Conservation (phyloP, 2,329 filamentous ascomycete species). For the Diaporthe sp. region DNA sequence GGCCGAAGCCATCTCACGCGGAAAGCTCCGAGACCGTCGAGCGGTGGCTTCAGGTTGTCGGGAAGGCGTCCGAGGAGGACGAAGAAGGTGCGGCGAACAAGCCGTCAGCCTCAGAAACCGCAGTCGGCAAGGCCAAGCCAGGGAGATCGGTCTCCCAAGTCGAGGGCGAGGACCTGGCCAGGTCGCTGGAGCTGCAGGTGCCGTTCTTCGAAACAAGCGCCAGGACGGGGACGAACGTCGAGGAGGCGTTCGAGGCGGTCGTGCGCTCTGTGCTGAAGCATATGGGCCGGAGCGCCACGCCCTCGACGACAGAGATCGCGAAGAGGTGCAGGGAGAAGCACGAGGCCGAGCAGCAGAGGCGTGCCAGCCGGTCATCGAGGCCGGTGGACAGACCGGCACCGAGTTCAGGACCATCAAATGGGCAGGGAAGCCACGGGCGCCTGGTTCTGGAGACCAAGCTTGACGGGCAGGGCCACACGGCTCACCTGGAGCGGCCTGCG, state of each 20-base stretch:
- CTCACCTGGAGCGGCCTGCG: neutral
- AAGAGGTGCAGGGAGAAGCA: constrained; percentile 3
- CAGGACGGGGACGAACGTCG: constrained; percentile 78
- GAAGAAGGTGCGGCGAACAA: neutral
- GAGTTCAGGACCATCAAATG: neutral
- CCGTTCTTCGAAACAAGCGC: constrained; percentile 82
- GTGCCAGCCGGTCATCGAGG: neutral
- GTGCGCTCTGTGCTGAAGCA: constrained; percentile 46
- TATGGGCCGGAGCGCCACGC: constrained; percentile 38
- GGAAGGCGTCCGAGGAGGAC: neutral
- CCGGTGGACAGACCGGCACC: neutral
- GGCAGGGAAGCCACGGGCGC: neutral
- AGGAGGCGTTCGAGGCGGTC: constrained; percentile 66
- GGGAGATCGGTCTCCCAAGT: constrained; percentile 58
- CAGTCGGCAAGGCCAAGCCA: neutral
- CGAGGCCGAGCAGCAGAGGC: constrained; percentile 22
- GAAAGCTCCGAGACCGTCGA: constrained; percentile 19
- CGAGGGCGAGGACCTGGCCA: constrained; percentile 70
- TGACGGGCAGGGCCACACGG: neutral
- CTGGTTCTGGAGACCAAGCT: neutral
- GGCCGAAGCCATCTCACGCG: neutral
- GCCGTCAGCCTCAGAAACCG: neutral
- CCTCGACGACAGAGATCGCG: neutral
- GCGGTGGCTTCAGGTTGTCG: neutral
- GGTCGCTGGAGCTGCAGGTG: constrained; percentile 73